Conservation (phyloP, 2,329 filamentous ascomycete genomes). For the Blastomyces parvus region DNA sequence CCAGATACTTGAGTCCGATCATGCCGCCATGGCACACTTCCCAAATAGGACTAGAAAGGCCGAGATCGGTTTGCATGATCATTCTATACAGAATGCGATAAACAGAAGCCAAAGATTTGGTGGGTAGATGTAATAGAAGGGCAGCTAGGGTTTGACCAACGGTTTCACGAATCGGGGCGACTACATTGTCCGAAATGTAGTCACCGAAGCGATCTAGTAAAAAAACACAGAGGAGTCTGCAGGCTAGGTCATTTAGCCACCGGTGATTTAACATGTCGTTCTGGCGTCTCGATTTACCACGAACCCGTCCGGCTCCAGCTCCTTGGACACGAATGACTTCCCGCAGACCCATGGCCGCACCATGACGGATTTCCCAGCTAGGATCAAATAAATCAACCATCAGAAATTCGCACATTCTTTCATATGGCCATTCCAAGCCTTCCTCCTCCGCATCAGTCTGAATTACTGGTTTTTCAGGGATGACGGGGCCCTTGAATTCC, state of each 20-base stretch:
- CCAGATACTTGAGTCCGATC: conserved; percentile 90
- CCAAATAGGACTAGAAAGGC: conserved; percentile 68
- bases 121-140: conserved; percentile 71
- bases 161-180: conserved; percentile 90
- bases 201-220: conserved; percentile 97
- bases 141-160: conserved; percentile 90
- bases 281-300: conserved; percentile 58
- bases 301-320: conserved; percentile 68
- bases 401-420: conserved; percentile 85
- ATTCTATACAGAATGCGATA: conserved; percentile 79
- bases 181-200: conserved; percentile 93
- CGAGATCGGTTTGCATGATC: conserved; percentile 80
- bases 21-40: conserved; percentile 96
- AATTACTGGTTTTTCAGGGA: conserved; percentile 77
- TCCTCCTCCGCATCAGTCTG: conserved; percentile 67
- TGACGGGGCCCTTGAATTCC: conserved; percentile 79
- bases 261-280: conserved; percentile 71
- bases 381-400: conserved; percentile 88
- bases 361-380: conserved; percentile 91
- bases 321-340: conserved; percentile 91
- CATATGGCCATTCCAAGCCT: conserved; percentile 85
- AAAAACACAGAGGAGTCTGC: conserved; percentile 85
- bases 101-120: conserved; percentile 68
- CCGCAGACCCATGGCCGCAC: conserved; percentile 86
- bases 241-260: conserved; percentile 94